A percentile compares a stretch with the other conserved stretches of the same genome.
phyloP scores from a whole-genome alignment of 2,329 filamentous ascomycete species.

The Macrophomina phaseolina region DNA sequence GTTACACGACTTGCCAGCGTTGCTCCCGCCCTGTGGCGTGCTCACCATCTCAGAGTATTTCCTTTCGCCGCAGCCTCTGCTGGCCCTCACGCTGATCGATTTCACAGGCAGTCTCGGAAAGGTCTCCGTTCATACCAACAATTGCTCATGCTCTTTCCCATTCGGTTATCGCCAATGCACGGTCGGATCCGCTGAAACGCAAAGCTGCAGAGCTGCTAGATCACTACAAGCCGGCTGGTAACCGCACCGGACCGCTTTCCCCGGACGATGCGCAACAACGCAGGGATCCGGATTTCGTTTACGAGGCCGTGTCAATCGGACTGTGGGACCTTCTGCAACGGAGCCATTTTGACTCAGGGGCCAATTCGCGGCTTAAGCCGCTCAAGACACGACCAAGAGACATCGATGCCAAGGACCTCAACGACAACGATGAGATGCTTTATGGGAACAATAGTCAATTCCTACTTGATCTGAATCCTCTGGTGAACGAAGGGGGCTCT shows the following conservation, averaged over 20 bases:
- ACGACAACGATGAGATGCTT: constrained; percentile 4
- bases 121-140: constrained; percentile 29
- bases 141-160: constrained; percentile 31
- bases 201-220: constrained; percentile 26
- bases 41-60: constrained; percentile 42
- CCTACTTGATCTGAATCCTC: neutral
- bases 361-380: constrained; percentile 23
- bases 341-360: constrained; percentile 24
- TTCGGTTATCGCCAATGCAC: constrained; percentile 29
- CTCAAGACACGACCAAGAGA: neutral
- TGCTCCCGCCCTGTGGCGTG: constrained; percentile 48
- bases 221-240: neutral
- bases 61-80: neutral
- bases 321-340: constrained; percentile 27
- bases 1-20: constrained; percentile 45
- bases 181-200: constrained; percentile 27
- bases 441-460: neutral
- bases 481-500: neutral
- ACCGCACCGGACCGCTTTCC: constrained; percentile 16
- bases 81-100: neutral
- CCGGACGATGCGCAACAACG: neutral
- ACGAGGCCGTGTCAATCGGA: constrained; percentile 11
- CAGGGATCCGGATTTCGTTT: constrained; percentile 5
- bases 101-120: constrained; percentile 24
- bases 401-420: neutral